Evolutionary conservation across 176 grass and related monocot species (phyloP).

Genomic region (Raddia guianensis): DNA sequence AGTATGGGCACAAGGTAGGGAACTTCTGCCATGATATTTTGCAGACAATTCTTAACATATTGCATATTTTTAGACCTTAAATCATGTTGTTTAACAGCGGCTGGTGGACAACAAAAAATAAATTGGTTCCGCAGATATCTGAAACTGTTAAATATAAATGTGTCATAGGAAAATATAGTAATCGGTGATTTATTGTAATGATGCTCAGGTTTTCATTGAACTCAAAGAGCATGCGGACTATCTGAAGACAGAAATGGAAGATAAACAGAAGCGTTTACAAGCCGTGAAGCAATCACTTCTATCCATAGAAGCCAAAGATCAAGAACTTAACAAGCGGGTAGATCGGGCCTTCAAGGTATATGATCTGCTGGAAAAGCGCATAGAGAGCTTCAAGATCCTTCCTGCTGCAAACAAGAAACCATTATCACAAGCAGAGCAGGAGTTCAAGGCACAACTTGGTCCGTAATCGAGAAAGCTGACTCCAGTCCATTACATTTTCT

Average conservation of each 20-base stretch:
- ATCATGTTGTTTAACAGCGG: neutral
- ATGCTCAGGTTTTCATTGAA: conserved; percentile 84
- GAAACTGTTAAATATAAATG: conserved; percentile 13
- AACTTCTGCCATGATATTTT: conserved; percentile 21
- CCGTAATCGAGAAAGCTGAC: conserved; percentile 12
- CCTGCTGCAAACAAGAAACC: conserved; percentile 90
- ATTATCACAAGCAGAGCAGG: conserved; percentile 80
- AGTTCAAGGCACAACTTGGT: conserved; percentile 93
- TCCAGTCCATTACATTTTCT: neutral
- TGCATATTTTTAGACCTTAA: conserved; percentile 1
- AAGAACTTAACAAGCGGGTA: conserved; percentile 59
- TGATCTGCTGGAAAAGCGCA: conserved; percentile 67
- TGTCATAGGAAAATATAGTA: neutral
- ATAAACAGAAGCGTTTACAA: conserved; percentile 74
- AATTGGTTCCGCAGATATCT: neutral
- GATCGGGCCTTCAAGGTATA: conserved; percentile 63
- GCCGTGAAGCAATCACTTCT: conserved; percentile 68
- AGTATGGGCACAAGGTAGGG: conserved; percentile 94
- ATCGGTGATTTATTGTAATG: conserved; percentile 29
- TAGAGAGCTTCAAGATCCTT: conserved; percentile 82
- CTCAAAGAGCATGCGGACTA: conserved; percentile 76
- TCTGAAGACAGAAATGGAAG: conserved; percentile 69
- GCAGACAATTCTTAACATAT: neutral
- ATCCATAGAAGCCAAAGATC: conserved; percentile 68
- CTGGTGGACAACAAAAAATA: conserved; percentile 21